Evolutionary conservation across 176 grass and related monocot genomes (phyloP).

Genomic region (Thalia dealbata): DNA sequence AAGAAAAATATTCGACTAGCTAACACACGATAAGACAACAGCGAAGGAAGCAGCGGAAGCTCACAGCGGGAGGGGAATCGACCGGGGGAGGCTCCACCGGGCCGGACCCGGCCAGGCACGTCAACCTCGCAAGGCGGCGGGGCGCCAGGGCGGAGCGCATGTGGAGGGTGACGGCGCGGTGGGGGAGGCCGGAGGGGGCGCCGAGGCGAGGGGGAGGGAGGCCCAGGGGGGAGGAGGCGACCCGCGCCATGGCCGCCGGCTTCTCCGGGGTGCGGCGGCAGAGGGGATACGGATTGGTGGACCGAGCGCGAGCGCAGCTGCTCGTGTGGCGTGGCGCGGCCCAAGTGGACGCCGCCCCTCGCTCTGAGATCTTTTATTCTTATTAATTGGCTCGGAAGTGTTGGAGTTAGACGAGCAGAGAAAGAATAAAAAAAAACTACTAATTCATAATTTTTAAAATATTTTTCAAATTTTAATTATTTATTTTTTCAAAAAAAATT

Average conservation of each 20-base stretch:
- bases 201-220: slow-evolving; percentile 1
- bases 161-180: slow-evolving; percentile 4
- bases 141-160: not conserved
- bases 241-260: slow-evolving; percentile 35
- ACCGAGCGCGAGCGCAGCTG: not conserved
- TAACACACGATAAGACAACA: too few species aligned
- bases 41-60: not conserved
- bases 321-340: not conserved
- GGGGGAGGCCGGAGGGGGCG: not conserved
- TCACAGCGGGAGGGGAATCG: slow-evolving; percentile 9
- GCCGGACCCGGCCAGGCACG: slow-evolving; percentile 30
- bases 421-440: too few species aligned
- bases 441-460: too few species aligned
- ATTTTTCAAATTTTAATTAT: too few species aligned
- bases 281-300: not conserved
- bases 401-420: too few species aligned
- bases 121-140: slow-evolving; percentile 21
- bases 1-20: not conserved
- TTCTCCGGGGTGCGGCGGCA: not conserved
- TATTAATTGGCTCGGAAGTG: not conserved
- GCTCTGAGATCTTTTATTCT: too few species aligned
- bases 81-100: slow-evolving; percentile 1
- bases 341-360: not conserved
- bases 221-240: slow-evolving; percentile 37
- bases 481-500: too few species aligned